Base-by-base conservation (phyloP, 192 early-diverging fungal species). In the Chytriomyces confervae region DNA sequence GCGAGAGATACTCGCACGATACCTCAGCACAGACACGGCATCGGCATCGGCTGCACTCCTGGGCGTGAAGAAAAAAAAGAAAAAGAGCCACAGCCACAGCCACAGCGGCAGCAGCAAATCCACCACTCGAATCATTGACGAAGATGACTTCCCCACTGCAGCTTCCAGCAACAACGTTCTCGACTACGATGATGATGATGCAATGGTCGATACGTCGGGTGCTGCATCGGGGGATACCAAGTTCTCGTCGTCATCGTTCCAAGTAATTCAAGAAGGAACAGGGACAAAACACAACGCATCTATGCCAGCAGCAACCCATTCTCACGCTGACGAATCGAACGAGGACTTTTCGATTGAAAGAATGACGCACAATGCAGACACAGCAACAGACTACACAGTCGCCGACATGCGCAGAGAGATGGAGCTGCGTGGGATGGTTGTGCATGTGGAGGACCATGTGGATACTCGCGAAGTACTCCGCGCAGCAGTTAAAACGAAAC, bases 261-360 rank as follows among this genome's bases (percentile, higher is more conserved):
- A 68, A n/a, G 77, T 78, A 27, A 67, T 86, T 11, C 70, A 79
- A 62, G 85, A 84, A 76, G 82, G 82, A 44, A 78, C 70, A 27
- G 45, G 23, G 3, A 2, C 4, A 36, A 36, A 36, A 36, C 36
- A 4, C 1, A 36, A 36, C 36, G 36, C 36, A 36, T 36, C 36
- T 36, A 36, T 36, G 36, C 36, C 36, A 36, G 36, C 36, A 36
- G 36, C 24, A 27, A 27, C 24, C 24, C 24, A 27, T 27, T 27
- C 24, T 27, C 24, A 27, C 24, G 24, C 36, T 36, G 36, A 36
- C 36, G 36, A 36, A 36, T 36, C 36, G 36, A 36, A 36, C 36
- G 36, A 36, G 36, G 36, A 36, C 36, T 36, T 36, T 36, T 36
- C 36, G 36, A 36, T 36, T 36, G 36, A 36, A 36, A 36, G 36